These are phyloP conservation scores for Gnetum montanum DNA, from an alignment of 75 land plant species.

Conservation along the genomic window DNA sequence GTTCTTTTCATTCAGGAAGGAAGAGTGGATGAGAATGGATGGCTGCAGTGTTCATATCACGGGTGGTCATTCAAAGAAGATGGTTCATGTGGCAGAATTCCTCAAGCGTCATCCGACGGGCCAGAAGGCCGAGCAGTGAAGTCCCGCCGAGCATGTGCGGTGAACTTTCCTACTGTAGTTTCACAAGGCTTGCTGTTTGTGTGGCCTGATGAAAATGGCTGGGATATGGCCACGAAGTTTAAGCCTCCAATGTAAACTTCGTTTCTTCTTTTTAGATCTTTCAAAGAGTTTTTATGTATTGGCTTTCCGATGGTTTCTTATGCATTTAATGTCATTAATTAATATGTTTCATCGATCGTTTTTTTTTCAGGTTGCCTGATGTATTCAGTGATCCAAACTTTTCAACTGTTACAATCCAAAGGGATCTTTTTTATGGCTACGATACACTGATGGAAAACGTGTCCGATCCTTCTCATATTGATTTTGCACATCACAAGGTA, in stretches of 20 bases:
- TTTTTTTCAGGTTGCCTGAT: constrained; percentile 65
- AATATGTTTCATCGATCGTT: no score
- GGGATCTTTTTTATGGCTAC: constrained; percentile 93
- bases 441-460: constrained; percentile 99
- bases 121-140: constrained; percentile 77
- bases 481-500: constrained; percentile 99
- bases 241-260: constrained; percentile 62
- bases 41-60: constrained; percentile 95
- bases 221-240: constrained; percentile 60
- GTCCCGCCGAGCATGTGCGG: constrained; percentile 81
- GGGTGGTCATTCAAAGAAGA: constrained; percentile 92
- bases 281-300: not conserved
- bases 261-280: not conserved
- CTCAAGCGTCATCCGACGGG: constrained; percentile 80
- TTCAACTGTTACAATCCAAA: constrained; percentile 86
- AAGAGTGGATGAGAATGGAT: constrained; percentile 85
- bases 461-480: constrained; percentile 98
- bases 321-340: not conserved
- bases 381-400: constrained; percentile 79
- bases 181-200: constrained; percentile 96
- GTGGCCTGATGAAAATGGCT: constrained; percentile 98
- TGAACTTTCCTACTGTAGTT: constrained; percentile 60
- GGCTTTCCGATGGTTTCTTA: constrained; percentile 1
- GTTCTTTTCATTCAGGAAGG: no score
- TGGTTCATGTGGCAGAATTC: constrained; percentile 77